These are phyloP conservation scores for Floccularia luteovirens DNA, from an alignment of 768 basidiomycete species.

Conservation along the genomic window DNA sequence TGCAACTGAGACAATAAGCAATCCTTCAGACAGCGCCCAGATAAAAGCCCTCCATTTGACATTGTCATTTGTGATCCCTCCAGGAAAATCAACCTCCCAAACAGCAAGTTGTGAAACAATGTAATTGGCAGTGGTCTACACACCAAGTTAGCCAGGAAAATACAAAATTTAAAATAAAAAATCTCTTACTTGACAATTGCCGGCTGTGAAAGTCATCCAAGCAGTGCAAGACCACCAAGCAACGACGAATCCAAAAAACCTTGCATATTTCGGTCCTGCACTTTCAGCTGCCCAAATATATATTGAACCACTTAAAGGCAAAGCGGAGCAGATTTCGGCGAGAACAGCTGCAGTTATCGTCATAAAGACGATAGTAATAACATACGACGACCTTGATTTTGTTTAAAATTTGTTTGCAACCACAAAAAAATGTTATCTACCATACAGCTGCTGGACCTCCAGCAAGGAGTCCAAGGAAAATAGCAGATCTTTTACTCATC, in stretches of 20 bases:
- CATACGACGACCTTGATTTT: constrained; percentile 70
- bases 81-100: constrained; percentile 78
- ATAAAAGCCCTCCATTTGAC: constrained; percentile 83
- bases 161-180: background rate
- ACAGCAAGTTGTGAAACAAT: constrained; percentile 79
- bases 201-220: constrained; percentile 93
- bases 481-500: constrained; percentile 45
- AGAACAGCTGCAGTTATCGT: constrained; percentile 80
- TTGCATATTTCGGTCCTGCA: constrained; percentile 79
- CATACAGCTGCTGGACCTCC: constrained; percentile 87
- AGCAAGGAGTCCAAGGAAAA: constrained; percentile 77
- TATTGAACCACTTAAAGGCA: constrained; percentile 85
- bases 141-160: background rate
- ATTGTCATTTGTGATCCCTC: constrained; percentile 61
- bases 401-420: background rate
- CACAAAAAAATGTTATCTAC: constrained; percentile 22
- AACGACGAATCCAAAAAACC: constrained; percentile 84
- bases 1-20: constrained; percentile 64
- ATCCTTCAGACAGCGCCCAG: constrained; percentile 73
- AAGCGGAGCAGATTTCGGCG: constrained; percentile 86
- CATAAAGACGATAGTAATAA: constrained; percentile 83
- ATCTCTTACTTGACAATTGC: constrained; percentile 67
- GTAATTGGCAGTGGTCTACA: constrained; percentile 84
- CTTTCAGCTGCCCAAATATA: constrained; percentile 95
- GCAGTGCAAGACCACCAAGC: constrained; percentile 93